A percentile compares a stretch with the other conserved stretches of the same genome.
Conservation (phyloP, 176 grass and related monocot genomes). For the Cenchrus fungigraminus region DNA sequence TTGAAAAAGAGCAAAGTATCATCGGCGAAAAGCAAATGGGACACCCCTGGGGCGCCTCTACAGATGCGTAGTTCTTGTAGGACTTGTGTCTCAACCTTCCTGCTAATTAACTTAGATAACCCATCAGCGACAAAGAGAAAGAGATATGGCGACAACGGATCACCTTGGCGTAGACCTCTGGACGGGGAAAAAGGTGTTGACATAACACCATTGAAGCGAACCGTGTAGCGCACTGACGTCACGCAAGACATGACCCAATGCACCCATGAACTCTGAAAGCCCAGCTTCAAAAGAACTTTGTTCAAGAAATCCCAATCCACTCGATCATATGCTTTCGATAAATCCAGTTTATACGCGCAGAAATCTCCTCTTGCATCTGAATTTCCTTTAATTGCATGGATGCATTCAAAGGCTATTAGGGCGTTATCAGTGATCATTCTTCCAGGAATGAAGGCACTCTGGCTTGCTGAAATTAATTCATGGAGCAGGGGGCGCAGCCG, state of each 20-base stretch:
- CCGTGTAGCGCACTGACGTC: not conserved
- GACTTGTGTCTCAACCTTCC: accelerated
- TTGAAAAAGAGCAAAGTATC: not conserved
- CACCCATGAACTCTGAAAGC: not conserved
- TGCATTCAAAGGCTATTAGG: not conserved
- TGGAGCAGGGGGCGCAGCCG: accelerated
- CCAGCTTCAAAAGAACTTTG: too few species aligned
- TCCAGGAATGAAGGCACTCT: too few species aligned
- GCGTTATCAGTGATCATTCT: not conserved
- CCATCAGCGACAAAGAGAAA: not conserved
- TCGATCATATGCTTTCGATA: not conserved
- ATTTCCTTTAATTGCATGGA: not conserved
- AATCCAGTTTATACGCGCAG: not conserved
- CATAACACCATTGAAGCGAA: not conserved
- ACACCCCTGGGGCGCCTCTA: not conserved
- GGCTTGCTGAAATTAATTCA: not conserved
- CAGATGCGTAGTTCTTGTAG: not conserved
- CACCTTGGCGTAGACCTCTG: not conserved
- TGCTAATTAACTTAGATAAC: too few species aligned
- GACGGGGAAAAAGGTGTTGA: too few species aligned
- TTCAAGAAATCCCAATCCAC: not conserved
- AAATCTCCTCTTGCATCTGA: not conserved
- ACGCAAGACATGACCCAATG: not conserved
- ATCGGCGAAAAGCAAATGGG: not conserved
- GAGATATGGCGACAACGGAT: not conserved